Evolutionary conservation across 208 protist species (phyloP).

Genomic region (Leishmania arabica): DNA sequence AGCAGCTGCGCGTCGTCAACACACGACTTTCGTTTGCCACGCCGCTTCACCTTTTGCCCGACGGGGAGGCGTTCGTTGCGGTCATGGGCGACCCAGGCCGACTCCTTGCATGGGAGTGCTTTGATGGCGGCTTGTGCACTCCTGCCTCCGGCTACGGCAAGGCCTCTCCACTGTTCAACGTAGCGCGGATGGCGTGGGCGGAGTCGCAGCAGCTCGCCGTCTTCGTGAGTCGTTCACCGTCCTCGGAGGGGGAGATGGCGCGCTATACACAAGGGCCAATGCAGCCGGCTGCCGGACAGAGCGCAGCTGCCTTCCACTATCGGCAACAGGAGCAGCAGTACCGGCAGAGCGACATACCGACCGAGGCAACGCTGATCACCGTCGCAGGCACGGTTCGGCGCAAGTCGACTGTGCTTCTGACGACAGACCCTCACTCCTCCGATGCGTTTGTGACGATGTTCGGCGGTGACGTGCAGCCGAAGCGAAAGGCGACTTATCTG

Average conservation of each 20-base stretch:
- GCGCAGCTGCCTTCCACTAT: slow-evolving; percentile 12
- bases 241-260: slow-evolving; percentile 24
- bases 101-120: slow-evolving; percentile 66
- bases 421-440: slow-evolving; percentile 29
- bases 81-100: slow-evolving; percentile 33
- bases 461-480: slow-evolving; percentile 47
- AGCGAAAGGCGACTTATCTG: slow-evolving; percentile 26
- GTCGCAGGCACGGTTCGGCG: slow-evolving; percentile 46
- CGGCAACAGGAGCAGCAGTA: slow-evolving; percentile 22
- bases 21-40: slow-evolving; percentile 40
- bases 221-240: slow-evolving; percentile 46
- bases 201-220: slow-evolving; percentile 56
- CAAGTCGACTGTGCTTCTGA: slow-evolving; percentile 37
- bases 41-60: slow-evolving; percentile 52
- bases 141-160: slow-evolving; percentile 38
- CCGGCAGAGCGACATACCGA: slow-evolving; percentile 23
- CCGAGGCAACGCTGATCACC: slow-evolving; percentile 52
- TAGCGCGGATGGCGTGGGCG: slow-evolving; percentile 59
- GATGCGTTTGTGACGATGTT: slow-evolving; percentile 53
- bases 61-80: slow-evolving; percentile 71
- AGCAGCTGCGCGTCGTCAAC: slow-evolving; percentile 53
- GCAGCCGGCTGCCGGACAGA: slow-evolving; percentile 9
- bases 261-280: slow-evolving; percentile 18
- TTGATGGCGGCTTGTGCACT: slow-evolving; percentile 62
- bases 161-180: slow-evolving; percentile 37